Percentiles rank a stretch among this genome's conserved stretches.
These are phyloP conservation scores for Leishmania martiniquensis DNA, from an alignment of 208 protist genomes.

Conservation along the genomic window DNA sequence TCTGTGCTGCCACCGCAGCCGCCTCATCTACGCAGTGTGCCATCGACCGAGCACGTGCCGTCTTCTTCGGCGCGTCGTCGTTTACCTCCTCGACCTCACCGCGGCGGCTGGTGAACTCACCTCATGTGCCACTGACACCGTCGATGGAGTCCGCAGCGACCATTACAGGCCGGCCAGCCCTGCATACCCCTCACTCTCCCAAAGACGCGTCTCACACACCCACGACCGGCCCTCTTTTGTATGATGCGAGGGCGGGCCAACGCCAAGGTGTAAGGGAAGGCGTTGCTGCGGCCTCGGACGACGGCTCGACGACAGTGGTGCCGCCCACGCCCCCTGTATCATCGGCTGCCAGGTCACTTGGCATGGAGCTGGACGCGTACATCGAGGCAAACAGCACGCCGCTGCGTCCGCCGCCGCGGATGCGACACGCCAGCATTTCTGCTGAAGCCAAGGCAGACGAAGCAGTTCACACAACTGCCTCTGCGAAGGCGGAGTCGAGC, in stretches of 20 bases:
- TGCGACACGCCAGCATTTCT: background rate
- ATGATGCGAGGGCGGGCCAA: background rate
- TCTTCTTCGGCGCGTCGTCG: conserved; percentile 69
- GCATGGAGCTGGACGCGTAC: conserved; percentile 27
- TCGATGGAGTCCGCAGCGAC: conserved; percentile 12
- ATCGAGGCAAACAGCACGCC: conserved; percentile 29
- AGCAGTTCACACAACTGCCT: background rate
- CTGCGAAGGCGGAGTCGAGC: background rate
- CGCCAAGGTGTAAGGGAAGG: background rate
- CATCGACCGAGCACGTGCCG: conserved; percentile 55
- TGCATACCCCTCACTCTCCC: background rate
- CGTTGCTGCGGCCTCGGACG: background rate
- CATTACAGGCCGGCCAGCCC: background rate
- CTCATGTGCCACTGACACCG: conserved; percentile 52
- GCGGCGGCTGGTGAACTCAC: conserved; percentile 52
- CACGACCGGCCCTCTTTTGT: background rate
- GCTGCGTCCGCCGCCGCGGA: conserved; percentile 19
- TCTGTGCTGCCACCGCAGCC: background rate
- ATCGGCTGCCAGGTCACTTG: conserved; percentile 11
- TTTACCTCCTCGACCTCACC: conserved; percentile 71
- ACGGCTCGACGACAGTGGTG: background rate
- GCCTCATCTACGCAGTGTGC: conserved; percentile 33
- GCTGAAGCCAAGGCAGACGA: background rate
- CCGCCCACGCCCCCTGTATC: background rate
- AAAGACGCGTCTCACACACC: background rate